Evolutionary conservation across 2,329 filamentous ascomycete species (phyloP).

Genomic region (Fusarium buxicola): DNA sequence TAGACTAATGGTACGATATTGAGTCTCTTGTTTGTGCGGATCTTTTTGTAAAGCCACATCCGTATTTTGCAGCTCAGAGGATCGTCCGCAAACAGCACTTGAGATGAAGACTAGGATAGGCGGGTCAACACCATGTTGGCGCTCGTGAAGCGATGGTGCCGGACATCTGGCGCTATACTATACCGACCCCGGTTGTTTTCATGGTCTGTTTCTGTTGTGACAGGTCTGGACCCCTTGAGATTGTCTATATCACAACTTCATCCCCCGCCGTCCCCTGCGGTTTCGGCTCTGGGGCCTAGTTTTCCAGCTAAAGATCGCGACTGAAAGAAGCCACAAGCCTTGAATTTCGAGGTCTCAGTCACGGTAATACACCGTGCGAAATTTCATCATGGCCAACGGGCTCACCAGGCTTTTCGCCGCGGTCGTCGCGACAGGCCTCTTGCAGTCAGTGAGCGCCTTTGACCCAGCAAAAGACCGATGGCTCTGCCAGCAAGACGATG

Average conservation of each 20-base stretch:
- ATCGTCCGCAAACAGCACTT: conserved; percentile 17
- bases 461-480: conserved; percentile 25
- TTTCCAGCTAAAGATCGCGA: not conserved
- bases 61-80: not conserved
- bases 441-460: conserved; percentile 7
- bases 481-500: conserved; percentile 27
- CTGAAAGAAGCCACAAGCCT: not conserved
- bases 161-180: conserved; percentile 6
- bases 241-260: conserved; percentile 6
- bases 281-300: not conserved
- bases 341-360: not conserved
- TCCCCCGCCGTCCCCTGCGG: not conserved
- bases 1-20: not conserved
- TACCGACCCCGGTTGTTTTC: conserved; percentile 5
- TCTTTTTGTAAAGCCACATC: not conserved
- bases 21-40: not conserved
- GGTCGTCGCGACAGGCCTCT: conserved; percentile 1
- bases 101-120: not conserved
- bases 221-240: not conserved
- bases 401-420: conserved; percentile 10
- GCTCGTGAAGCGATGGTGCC: conserved; percentile 2
- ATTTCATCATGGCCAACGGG: not conserved
- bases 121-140: conserved; percentile 11
- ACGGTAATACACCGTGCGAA: not conserved
- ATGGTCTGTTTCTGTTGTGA: not conserved